These are phyloP conservation scores for Lentinula detonsa DNA, from an alignment of 768 basidiomycete genomes.

Conservation along the genomic window DNA sequence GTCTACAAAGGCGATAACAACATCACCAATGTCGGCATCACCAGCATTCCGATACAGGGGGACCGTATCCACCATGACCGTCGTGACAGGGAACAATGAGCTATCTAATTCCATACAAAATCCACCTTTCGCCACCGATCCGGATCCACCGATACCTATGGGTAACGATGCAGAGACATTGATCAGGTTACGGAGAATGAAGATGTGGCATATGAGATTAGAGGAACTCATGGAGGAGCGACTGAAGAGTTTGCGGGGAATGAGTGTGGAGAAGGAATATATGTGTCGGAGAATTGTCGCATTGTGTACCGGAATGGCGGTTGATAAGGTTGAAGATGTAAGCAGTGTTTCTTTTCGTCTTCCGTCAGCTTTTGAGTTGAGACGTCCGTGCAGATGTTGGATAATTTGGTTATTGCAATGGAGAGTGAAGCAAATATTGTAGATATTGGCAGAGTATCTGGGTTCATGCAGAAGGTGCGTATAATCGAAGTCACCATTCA, in stretches of 20 bases:
- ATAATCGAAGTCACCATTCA: background rate
- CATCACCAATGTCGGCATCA: background rate
- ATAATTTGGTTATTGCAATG: conserved; percentile 78
- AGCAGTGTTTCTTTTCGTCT: conserved; percentile 22
- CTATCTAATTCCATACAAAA: conserved; percentile 27
- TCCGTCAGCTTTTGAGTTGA: background rate
- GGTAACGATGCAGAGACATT: conserved; percentile 54
- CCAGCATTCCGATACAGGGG: conserved; percentile 73
- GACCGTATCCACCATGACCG: conserved; percentile 57
- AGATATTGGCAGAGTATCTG: conserved; percentile 81
- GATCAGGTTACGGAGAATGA: conserved; percentile 68
- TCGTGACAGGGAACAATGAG: conserved; percentile 59
- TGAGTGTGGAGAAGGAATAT: conserved; percentile 83
- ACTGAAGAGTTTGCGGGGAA: conserved; percentile 65
- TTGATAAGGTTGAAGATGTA: conserved; percentile 88
- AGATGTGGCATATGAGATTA: conserved; percentile 78
- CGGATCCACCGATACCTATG: conserved; percentile 66
- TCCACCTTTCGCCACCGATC: conserved; percentile 51
- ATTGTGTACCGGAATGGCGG: conserved; percentile 78
- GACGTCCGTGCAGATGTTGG: conserved; percentile 57
- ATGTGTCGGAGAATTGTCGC: conserved; percentile 91
- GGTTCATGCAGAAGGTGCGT: conserved; percentile 86
- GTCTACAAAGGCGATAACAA: background rate
- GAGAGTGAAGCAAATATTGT: conserved; percentile 82
- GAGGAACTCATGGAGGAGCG: conserved; percentile 68